Percentiles rank a stretch among this genome's conserved stretches.
Conservation (phyloP, 495 filamentous ascomycete genomes). For the Pseudoneurospora amorphoporcata region DNA sequence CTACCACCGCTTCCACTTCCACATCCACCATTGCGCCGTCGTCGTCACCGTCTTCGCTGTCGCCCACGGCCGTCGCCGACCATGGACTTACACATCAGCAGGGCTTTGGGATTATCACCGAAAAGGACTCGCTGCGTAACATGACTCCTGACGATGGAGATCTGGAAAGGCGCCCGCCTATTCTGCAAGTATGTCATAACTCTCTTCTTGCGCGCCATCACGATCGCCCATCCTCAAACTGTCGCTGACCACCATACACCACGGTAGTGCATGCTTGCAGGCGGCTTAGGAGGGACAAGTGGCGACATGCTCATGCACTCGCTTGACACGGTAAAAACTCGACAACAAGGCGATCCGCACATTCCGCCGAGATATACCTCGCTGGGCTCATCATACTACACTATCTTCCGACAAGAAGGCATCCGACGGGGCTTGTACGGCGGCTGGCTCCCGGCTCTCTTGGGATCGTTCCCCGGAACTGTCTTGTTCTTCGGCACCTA, state of each 20-base stretch:
- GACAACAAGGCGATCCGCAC: constrained; percentile 91
- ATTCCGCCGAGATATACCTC: constrained; percentile 86
- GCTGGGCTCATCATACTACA: constrained; percentile 78
- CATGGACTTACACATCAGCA: constrained; percentile 29
- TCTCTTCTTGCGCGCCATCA: neutral
- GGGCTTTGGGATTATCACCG: constrained; percentile 14
- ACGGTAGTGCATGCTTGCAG: constrained; percentile 81
- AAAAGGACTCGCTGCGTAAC: constrained; percentile 18
- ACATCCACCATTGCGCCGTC: constrained; percentile 4
- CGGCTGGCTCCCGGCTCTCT: constrained; percentile 77
- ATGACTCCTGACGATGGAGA: constrained; percentile 36
- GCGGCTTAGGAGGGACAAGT: constrained; percentile 79
- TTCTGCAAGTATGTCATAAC: constrained; percentile 30
- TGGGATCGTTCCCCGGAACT: constrained; percentile 90
- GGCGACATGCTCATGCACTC: constrained; percentile 99
- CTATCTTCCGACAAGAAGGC: constrained; percentile 88
- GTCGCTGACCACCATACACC: constrained; percentile 10
- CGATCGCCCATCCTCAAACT: neutral
- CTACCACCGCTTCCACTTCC: neutral
- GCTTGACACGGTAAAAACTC: constrained; percentile 96
- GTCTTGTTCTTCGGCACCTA: constrained; percentile 94
- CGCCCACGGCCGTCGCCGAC: constrained; percentile 16
- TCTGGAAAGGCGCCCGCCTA: constrained; percentile 33
- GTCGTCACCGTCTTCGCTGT: constrained; percentile 7
- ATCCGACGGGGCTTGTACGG: constrained; percentile 82